A percentile compares a stretch with the other conserved stretches of the same genome.
Conservation (phyloP, 129 eudicot species). For the Pulicaria dysenterica region DNA sequence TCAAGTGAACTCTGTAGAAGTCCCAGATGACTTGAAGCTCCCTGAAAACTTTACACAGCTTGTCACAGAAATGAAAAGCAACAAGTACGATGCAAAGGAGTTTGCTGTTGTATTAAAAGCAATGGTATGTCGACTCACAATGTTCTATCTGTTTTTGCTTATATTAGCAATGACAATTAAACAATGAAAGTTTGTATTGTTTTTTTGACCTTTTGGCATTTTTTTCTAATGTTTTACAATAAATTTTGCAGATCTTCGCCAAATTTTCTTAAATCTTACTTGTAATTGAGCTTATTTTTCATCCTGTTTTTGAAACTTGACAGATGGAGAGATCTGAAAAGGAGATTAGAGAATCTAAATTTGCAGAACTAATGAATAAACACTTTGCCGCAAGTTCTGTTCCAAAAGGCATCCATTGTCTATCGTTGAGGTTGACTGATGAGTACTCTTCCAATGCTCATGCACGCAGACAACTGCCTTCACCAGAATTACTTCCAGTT, state of each 20-base stretch:
- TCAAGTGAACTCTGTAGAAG: conserved; percentile 79
- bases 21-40: conserved; percentile 72
- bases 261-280: no score
- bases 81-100: conserved; percentile 71
- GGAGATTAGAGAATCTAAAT: conserved; percentile 83
- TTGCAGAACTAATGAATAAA: conserved; percentile 88
- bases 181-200: no score
- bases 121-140: conserved; percentile 67
- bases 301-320: conserved; percentile 23
- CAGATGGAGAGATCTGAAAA: conserved; percentile 96
- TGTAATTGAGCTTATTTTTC: conserved; percentile 1
- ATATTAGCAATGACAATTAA: no score
- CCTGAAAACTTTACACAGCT: conserved; percentile 83
- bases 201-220: not conserved
- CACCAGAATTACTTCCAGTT: conserved; percentile 91
- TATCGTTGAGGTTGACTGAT: conserved; percentile 85
- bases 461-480: conserved; percentile 89
- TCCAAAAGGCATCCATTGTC: conserved; percentile 94
- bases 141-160: conserved; percentile 10
- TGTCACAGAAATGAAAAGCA: conserved; percentile 79
- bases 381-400: conserved; percentile 95
- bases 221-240: no score
- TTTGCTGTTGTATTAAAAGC: conserved; percentile 84
- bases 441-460: conserved; percentile 98
- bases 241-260: no score